phyloP scores from a whole-genome alignment of 176 grass and related monocot species.

The Neostapfia colusana region DNA sequence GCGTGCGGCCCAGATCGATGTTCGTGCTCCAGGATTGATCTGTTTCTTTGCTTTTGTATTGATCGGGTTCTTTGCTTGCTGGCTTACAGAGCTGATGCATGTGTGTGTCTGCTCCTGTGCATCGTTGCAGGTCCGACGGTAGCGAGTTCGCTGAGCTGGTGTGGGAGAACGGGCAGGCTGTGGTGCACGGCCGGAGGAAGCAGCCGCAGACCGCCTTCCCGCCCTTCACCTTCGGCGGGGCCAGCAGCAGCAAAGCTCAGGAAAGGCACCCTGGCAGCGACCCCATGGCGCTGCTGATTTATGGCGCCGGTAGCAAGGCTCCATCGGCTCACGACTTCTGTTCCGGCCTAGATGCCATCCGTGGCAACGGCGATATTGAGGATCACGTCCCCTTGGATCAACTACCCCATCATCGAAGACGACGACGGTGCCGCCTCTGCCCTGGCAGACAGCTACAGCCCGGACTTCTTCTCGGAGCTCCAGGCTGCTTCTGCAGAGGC shows the following conservation, averaged over 20 bases:
- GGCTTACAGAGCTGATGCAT: slow-evolving; percentile 9
- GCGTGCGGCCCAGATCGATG: slow-evolving; percentile 38
- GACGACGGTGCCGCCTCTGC: slow-evolving; percentile 20
- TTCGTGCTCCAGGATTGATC: not conserved
- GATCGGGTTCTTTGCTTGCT: slow-evolving; percentile 4
- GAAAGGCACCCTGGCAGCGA: slow-evolving; percentile 22
- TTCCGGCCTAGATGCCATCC: slow-evolving; percentile 16
- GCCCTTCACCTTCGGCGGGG: slow-evolving; percentile 23
- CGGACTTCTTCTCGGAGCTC: slow-evolving; percentile 51
- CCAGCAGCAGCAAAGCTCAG: slow-evolving; percentile 32
- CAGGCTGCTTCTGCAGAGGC: slow-evolving; percentile 25
- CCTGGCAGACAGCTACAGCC: slow-evolving; percentile 15
- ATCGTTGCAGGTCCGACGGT: slow-evolving; percentile 39
- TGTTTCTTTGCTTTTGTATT: not conserved
- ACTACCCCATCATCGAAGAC: slow-evolving; percentile 39
- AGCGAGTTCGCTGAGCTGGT: slow-evolving; percentile 49
- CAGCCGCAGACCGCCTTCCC: slow-evolving; percentile 30
- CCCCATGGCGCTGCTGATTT: slow-evolving; percentile 7
- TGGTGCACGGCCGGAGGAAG: slow-evolving; percentile 44
- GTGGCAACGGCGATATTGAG: slow-evolving; percentile 23
- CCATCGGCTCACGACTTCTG: slow-evolving; percentile 18
- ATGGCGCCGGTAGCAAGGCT: slow-evolving; percentile 20
- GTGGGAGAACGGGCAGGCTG: slow-evolving; percentile 55
- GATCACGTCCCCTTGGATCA: slow-evolving; percentile 44
- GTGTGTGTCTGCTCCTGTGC: not conserved